These are phyloP conservation scores for Hanseniaspora singularis DNA, from an alignment of 805 yeast species.

Conservation along the genomic window DNA sequence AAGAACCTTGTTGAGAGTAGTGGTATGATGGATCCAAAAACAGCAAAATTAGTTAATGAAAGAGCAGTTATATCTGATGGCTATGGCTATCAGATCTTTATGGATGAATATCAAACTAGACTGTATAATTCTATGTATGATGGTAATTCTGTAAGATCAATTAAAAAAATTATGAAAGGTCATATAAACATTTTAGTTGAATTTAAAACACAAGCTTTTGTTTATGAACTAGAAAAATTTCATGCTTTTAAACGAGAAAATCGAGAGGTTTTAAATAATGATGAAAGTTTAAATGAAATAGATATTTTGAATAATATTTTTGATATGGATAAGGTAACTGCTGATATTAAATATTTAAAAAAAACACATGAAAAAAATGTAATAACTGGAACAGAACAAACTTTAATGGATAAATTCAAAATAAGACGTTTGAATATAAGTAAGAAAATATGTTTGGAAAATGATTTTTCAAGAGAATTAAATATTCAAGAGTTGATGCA, in stretches of 20 bases:
- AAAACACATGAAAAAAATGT: background rate
- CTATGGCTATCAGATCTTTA: slow-evolving; percentile 2
- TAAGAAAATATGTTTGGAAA: slow-evolving; percentile 25
- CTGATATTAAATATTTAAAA: slow-evolving; percentile 10
- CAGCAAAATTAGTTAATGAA: slow-evolving; percentile 17
- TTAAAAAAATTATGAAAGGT: slow-evolving; percentile 56
- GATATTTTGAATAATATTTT: slow-evolving; percentile 44
- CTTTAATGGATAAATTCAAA: slow-evolving; percentile 63
- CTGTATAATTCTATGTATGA: slow-evolving; percentile 10
- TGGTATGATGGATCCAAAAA: slow-evolving; percentile 3
- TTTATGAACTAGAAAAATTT: slow-evolving; percentile 58
- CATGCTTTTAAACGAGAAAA: slow-evolving; percentile 11
- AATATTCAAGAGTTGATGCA: slow-evolving; percentile 46
- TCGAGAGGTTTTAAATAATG: background rate
- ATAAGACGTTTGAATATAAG: slow-evolving; percentile 35
- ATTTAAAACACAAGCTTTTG: slow-evolving; percentile 88
- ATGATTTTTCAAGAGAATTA: slow-evolving; percentile 39
- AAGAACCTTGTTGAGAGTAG: slow-evolving; percentile 7
- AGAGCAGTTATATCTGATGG: slow-evolving; percentile 13
- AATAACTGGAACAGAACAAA: slow-evolving; percentile 54
- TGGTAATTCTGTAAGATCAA: slow-evolving; percentile 12
- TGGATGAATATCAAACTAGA: slow-evolving; percentile 13
- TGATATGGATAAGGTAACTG: slow-evolving; percentile 28
- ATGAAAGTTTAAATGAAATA: slow-evolving; percentile 19
- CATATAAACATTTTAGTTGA: slow-evolving; percentile 75